A percentile compares a stretch with the other conserved stretches of the same genome.
Conservation (phyloP, 2,329 filamentous ascomycete species). For the Colletotrichum falcatum region DNA sequence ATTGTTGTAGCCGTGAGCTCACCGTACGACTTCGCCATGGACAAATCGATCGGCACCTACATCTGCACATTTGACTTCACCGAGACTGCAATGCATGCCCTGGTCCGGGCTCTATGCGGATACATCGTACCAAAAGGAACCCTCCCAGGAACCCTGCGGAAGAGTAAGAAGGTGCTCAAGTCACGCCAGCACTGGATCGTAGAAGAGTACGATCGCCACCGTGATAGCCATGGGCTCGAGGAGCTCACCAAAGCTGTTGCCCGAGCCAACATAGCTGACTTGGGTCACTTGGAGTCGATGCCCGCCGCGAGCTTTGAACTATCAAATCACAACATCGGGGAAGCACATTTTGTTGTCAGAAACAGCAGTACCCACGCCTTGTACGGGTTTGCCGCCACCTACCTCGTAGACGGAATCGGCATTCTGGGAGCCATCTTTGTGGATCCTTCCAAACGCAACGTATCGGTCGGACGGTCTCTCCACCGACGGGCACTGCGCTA, state of each 20-base stretch:
- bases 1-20: slow-evolving; percentile 95
- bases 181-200: slow-evolving; percentile 97
- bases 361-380: slow-evolving; percentile 93
- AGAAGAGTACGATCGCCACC: slow-evolving; percentile 84
- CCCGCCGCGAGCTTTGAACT: slow-evolving; percentile 82
- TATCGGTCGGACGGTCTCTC: slow-evolving; percentile 90
- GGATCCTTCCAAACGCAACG: slow-evolving; percentile 84
- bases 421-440: slow-evolving; percentile 91
- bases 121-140: slow-evolving; percentile 72
- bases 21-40: slow-evolving; percentile 96
- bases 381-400: slow-evolving; percentile 93
- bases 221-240: slow-evolving; percentile 80
- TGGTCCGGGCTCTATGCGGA: slow-evolving; percentile 87
- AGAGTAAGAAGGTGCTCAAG: slow-evolving; percentile 87
- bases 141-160: slow-evolving; percentile 80
- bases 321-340: slow-evolving; percentile 76
- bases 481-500: slow-evolving; percentile 86
- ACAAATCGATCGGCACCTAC: slow-evolving; percentile 90
- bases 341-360: slow-evolving; percentile 90
- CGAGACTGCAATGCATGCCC: slow-evolving; percentile 86
- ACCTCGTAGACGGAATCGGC: slow-evolving; percentile 78
- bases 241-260: slow-evolving; percentile 79
- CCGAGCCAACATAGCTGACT: slow-evolving; percentile 73
- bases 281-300: slow-evolving; percentile 77
- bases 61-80: slow-evolving; percentile 98